phyloP scores from a whole-genome alignment of 148 eudicot species.

The Fagopyrum homotropicum region DNA sequence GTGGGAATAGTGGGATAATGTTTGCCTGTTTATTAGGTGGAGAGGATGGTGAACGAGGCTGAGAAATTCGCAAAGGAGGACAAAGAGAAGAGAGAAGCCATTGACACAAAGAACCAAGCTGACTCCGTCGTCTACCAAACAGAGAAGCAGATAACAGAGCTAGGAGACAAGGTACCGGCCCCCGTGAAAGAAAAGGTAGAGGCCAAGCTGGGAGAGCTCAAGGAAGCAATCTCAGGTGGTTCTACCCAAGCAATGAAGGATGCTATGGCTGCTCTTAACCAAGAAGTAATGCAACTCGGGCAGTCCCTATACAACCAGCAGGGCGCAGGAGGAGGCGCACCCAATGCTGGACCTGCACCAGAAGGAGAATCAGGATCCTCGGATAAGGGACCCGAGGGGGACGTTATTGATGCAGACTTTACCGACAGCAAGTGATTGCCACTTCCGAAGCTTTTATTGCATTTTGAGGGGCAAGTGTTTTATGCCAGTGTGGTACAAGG shows the following conservation, averaged over 20 bases:
- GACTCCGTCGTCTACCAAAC: slow-evolving; percentile 93
- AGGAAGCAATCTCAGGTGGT: slow-evolving; percentile 66
- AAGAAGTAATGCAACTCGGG: slow-evolving; percentile 94
- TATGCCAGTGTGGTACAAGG: background rate
- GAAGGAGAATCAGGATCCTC: slow-evolving; percentile 48
- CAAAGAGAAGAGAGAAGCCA: slow-evolving; percentile 93
- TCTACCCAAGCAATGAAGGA: slow-evolving; percentile 76
- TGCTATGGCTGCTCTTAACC: slow-evolving; percentile 84
- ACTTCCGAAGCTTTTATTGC: background rate
- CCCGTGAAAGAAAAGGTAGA: slow-evolving; percentile 88
- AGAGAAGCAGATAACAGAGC: slow-evolving; percentile 83
- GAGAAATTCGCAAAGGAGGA: slow-evolving; percentile 79
- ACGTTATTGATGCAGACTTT: slow-evolving; percentile 94
- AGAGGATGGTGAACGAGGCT: slow-evolving; percentile 84
- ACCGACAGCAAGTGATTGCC: slow-evolving; percentile 64
- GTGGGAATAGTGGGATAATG: background rate
- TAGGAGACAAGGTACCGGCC: slow-evolving; percentile 87
- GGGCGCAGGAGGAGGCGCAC: slow-evolving; percentile 38
- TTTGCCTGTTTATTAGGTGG: slow-evolving; percentile 39
- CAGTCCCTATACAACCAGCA: slow-evolving; percentile 89
- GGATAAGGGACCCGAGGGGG: slow-evolving; percentile 83
- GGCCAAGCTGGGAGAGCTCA: slow-evolving; percentile 76
- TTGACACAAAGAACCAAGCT: slow-evolving; percentile 94
- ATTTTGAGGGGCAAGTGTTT: background rate
- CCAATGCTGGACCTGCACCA: slow-evolving; percentile 60